These are phyloP conservation scores for Psilocybe sp. DNA, from an alignment of 768 basidiomycete genomes.

Conservation along the genomic window DNA sequence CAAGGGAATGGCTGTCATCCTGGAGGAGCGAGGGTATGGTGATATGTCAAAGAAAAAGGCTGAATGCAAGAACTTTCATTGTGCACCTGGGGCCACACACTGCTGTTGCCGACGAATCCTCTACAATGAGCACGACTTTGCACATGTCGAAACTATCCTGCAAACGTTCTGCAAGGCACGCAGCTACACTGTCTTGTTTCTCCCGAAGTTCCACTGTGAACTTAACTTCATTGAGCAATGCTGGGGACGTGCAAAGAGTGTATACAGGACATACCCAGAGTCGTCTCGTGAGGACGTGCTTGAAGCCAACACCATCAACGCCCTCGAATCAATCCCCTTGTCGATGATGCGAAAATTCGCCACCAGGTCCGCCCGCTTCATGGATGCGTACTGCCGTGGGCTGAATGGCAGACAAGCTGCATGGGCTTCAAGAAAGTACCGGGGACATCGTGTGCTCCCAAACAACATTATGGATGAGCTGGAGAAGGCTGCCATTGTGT, in stretches of 20 bases:
- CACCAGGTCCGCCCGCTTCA: slow-evolving; percentile 10
- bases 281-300: slow-evolving; percentile 5
- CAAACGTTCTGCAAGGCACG: not conserved
- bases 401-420: slow-evolving; percentile 16
- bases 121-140: not conserved
- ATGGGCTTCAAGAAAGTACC: slow-evolving; percentile 17
- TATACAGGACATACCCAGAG: slow-evolving; percentile 4
- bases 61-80: slow-evolving; percentile 31
- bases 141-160: not conserved
- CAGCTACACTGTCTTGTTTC: not conserved
- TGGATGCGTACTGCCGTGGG: slow-evolving; percentile 17
- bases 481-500: no score
- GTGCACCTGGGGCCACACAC: not conserved
- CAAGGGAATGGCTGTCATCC: slow-evolving; percentile 38
- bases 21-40: slow-evolving; percentile 25
- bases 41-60: slow-evolving; percentile 19
- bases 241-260: slow-evolving; percentile 16
- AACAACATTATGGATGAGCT: not conserved
- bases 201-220: slow-evolving; percentile 8
- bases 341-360: not conserved
- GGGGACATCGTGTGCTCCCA: slow-evolving; percentile 14
- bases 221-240: slow-evolving; percentile 19
- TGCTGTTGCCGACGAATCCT: not conserved
- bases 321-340: not conserved
- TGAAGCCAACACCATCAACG: not conserved